Evolutionary conservation across 2,329 filamentous ascomycete species (phyloP), one percentile per base, ranked within the genome.

Genomic region (Seiridium unicorne): DNA sequence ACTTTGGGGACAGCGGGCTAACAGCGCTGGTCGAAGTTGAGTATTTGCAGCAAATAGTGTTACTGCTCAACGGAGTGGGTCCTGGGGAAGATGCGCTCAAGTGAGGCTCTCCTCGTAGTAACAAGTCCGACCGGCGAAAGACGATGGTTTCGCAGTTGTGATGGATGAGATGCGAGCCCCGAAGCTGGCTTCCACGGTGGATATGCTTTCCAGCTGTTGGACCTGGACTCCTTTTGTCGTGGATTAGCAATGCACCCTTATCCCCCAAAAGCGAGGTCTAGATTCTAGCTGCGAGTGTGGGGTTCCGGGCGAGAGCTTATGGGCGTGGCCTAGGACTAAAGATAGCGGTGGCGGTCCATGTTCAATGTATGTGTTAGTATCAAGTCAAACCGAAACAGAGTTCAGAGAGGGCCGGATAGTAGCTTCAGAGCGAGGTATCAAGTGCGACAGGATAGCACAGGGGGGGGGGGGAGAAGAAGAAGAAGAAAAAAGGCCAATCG

Each of bases 201-300:
- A 26, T 26, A 26, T 26, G 18, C 18, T 26, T 26, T 48, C 46
- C 6, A 31, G 46, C 46, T 18, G 13, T 7, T 8, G 36, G 36
- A 44, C 36, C 53, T 40, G 35, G 18, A 44, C 13, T 7, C 40
- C 26, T 18, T 55, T 35, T 55, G 18, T 34, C 36, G 38, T 40
- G n/a, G 38, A 44, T 44, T 55, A 44, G 18, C 53, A 55, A 44
- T 38, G 32, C 26, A 44, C n/a, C 53, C 53, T 55, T 55, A 32
- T 44, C 40, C 26, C 38, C 38, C 49, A 35, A 53, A 35, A 53
- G 51, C 36, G 51, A 55, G 51, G 38, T 55, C 51, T 55, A 55
- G 51, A 55, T 55, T 44, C 51, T 35, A 55, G 51, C 51, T 55
- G n/a, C 18, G 11, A 35, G 18, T 55, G 51, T 55, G 51, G 51